Base-by-base conservation (phyloP, 2,329 filamentous ascomycete species). In the Pestalotiopsis sp. region DNA sequence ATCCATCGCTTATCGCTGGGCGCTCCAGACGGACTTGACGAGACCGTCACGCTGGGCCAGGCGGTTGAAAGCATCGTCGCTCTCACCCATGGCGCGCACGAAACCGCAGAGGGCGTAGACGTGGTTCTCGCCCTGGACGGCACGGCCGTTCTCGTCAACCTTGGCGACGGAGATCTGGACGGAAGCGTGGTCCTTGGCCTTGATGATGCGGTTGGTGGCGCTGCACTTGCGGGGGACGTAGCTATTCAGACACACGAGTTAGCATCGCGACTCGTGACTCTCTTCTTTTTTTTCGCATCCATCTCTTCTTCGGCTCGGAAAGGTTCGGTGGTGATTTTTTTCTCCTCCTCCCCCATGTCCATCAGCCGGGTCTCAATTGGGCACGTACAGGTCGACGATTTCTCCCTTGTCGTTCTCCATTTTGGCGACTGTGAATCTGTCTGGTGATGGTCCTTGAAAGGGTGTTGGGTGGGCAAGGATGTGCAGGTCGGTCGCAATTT, bases 321-420 rank as follows among this genome's bases (percentile, higher is more conserved):
- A 52, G 45, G n/a, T 20, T 52, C 45, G 45, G 45, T 23, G 41
- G 20, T 52, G 45, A n/a, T 52, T n/a, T 52, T 52, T 52, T 59
- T 36, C 27, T 25, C 27, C 23, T 27, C 57, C 27, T 59, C 59
- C 25, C 59, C 17, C 27, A 36, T 36, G 27, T 67, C 45, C 59
- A 67, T 75, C 73, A 69, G 69, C 70, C 76, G 38, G 62, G 39
- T 23, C 20, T 56, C 20, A 23, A 17, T 56, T 36, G 31, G 23
- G 27, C 57, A 86, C 92, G 86, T 91, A 97, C 94, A 97, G 94
- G 88, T 98, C 95, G 85, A 98, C 96, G 88, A 98, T 95, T 87
- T 98, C 94, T 88, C 95, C 95, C 88, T 94, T 94, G 90, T 98
- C 96, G 94, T 99, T 99, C 91, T 99, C 96, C 96, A 98, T 99